A percentile compares a stretch with the other conserved stretches of the same genome.
phyloP scores from a whole-genome alignment of 192 early-diverging fungal genomes.

The Borealophlyctis nickersoniae region DNA sequence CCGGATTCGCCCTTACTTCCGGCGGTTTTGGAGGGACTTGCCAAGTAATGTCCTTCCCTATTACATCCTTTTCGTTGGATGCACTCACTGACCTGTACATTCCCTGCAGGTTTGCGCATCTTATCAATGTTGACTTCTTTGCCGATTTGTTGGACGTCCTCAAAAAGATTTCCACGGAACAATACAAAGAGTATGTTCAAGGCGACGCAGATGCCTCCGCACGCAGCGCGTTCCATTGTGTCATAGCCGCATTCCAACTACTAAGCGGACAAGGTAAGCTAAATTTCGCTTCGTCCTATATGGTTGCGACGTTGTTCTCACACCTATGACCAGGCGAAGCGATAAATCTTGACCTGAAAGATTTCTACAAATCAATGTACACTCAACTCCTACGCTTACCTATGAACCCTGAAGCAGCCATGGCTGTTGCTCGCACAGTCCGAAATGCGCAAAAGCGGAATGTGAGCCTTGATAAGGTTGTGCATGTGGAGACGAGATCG shows the following conservation, averaged over 20 bases:
- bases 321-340: conserved; percentile 79
- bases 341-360: conserved; percentile 86
- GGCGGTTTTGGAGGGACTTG: conserved; percentile 74
- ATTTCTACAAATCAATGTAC: conserved; percentile 88
- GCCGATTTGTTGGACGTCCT: conserved; percentile 81
- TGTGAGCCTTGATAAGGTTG: conserved; percentile 11
- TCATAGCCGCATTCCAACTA: conserved; percentile 84
- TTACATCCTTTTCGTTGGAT: too few species aligned
- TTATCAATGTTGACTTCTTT: conserved; percentile 97
- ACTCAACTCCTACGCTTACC: conserved; percentile 68
- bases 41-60: conserved; percentile 44
- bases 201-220: conserved; percentile 48
- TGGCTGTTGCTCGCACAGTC: conserved; percentile 30
- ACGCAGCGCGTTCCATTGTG: conserved; percentile 77
- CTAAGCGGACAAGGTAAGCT: conserved; percentile 74
- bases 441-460: conserved; percentile 33
- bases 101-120: conserved; percentile 74
- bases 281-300: not conserved
- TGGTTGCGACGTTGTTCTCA: too few species aligned
- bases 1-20: conserved; percentile 70
- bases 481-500: conserved; percentile 18
- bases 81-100: conserved; percentile 12
- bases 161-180: conserved; percentile 72
- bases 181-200: conserved; percentile 51
- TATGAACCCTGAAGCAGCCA: conserved; percentile 51